Base-by-base conservation (phyloP, 2,329 filamentous ascomycete genomes). In the Pseudogymnoascus verrucosus region DNA sequence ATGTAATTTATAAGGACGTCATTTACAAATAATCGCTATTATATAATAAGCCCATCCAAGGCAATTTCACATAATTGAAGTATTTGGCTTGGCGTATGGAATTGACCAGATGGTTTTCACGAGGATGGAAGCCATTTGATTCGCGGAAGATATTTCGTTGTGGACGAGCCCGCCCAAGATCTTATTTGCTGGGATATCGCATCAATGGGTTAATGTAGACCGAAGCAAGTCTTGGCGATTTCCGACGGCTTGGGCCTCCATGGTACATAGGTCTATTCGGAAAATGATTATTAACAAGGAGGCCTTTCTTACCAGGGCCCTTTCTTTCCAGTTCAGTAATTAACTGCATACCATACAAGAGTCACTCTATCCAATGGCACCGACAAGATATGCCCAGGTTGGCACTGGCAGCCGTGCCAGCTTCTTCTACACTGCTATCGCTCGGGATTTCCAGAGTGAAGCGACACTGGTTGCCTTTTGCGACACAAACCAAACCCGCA, bases 391-490 rank as follows among this genome's bases (percentile, higher is more conserved):
- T 66, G 83, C 82, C 68, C 73, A 85, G 28, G 78, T 86, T n/a
- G 84, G 84, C 69, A 82, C 81, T 1, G 84, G 84, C 16, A 82
- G 82, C 14, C 80, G 84, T 12, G 80, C 83, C n/a, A 79, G 78
- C 62, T 85, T 86, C 77, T 86, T 83, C 74, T 86, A 85, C 75
- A 79, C 78, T 0, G 82, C 82, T 51, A 84, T 86, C 64, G 80
- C 79, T 8, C 76, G 74, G 31, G 79, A 82, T 65, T 86, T 83
- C 73, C 72, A 72, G 60, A 68, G 73, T 8, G 84, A 80, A 0
- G 81, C 82, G 0, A 69, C 74, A 36, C 76, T 86, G 19, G 83
- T 85, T 14, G 83, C 76, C 1, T 74, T 86, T 63, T 85, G 83
- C 72, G 84, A 86, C 68, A 84, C 80, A 3, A 87, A 86, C 71